Conservation (phyloP, 1,139 yeast species). For the Lodderomyces parapsilosis region DNA sequence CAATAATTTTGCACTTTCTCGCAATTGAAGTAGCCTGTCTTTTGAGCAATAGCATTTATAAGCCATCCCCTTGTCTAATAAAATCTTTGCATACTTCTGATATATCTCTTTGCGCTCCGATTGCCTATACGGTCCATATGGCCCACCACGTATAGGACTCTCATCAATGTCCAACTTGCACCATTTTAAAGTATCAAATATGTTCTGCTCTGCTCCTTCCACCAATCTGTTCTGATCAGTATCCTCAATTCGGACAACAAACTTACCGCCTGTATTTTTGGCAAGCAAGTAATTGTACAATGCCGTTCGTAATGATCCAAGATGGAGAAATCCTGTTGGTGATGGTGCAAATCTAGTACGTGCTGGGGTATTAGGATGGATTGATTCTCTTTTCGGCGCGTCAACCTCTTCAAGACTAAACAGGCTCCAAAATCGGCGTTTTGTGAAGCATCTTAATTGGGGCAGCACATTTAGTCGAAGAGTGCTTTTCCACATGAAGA, state of each 20-base stretch:
- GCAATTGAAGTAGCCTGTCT: conserved; percentile 64
- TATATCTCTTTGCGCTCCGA: conserved; percentile 75
- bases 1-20: conserved; percentile 70
- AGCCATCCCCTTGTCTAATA: conserved; percentile 69
- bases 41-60: conserved; percentile 85
- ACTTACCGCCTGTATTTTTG: conserved; percentile 73
- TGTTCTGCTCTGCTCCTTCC: conserved; percentile 77
- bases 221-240: conserved; percentile 83
- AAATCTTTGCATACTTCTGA: conserved; percentile 49
- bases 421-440: neutral
- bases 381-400: conserved; percentile 1
- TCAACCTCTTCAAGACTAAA: neutral
- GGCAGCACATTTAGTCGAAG: neutral
- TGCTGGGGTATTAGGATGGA: conserved; percentile 47
- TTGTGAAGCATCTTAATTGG: neutral
- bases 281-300: conserved; percentile 85
- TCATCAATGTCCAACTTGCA: conserved; percentile 77
- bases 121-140: conserved; percentile 77
- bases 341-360: conserved; percentile 97
- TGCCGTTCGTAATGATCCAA: conserved; percentile 93
- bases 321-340: conserved; percentile 90
- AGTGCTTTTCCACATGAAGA: neutral
- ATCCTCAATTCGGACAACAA: conserved; percentile 82
- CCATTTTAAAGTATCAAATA: conserved; percentile 77
- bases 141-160: conserved; percentile 72